Conservation (phyloP, 805 yeast species). For the Candida qinlingensis region DNA sequence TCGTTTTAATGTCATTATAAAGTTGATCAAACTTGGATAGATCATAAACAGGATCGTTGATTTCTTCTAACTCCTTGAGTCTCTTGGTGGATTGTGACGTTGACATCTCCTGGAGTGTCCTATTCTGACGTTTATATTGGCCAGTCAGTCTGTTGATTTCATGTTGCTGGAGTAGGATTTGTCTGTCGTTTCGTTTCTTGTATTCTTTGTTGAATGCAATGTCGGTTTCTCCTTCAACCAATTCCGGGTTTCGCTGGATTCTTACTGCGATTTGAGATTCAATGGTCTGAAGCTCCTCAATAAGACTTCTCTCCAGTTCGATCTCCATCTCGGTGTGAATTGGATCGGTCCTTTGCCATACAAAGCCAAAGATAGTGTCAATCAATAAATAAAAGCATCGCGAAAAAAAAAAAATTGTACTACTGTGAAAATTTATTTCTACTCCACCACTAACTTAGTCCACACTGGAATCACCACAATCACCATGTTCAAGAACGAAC, state of each 20-base stretch:
- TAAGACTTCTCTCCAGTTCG: slow-evolving; percentile 33
- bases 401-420: no score
- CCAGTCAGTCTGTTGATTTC: slow-evolving; percentile 52
- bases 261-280: slow-evolving; percentile 64
- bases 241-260: slow-evolving; percentile 52
- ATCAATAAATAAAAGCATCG: no score
- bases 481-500: slow-evolving; percentile 62
- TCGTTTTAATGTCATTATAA: slow-evolving; percentile 27
- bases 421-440: no score
- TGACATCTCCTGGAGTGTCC: background rate
- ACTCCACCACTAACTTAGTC: no score
- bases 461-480: background rate
- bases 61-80: slow-evolving; percentile 6
- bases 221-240: slow-evolving; percentile 26
- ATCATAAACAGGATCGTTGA: slow-evolving; percentile 22
- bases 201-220: slow-evolving; percentile 23
- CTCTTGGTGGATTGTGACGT: background rate
- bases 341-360: background rate
- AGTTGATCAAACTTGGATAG: slow-evolving; percentile 35
- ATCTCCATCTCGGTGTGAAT: slow-evolving; percentile 20
- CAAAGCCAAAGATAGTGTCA: no score
- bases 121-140: slow-evolving; percentile 35
- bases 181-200: slow-evolving; percentile 41
- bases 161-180: slow-evolving; percentile 57
- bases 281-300: slow-evolving; percentile 68